A percentile compares a stretch with the other conserved stretches of the same genome.
Evolutionary conservation across 345 rosid species (phyloP).

Genomic region (Gossypioides kirkii): DNA sequence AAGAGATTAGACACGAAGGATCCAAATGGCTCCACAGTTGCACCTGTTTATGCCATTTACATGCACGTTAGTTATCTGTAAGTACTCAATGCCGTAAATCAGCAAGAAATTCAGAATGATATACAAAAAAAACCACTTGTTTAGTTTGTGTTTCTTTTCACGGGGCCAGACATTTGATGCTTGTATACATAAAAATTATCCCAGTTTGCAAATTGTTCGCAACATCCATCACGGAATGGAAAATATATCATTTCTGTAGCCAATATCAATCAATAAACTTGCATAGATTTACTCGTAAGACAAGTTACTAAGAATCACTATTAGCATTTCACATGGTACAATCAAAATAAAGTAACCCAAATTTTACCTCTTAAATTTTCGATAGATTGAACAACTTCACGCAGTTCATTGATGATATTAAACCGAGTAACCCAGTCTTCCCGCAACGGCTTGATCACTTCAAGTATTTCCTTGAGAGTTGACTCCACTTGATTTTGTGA

Average conservation of each 20-base stretch:
- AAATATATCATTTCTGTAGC: background rate
- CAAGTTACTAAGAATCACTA: background rate
- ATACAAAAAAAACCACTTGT: background rate
- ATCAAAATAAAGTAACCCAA: background rate
- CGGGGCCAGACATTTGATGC: background rate
- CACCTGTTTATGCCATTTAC: constrained; percentile 46
- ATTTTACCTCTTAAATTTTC: constrained; percentile 71
- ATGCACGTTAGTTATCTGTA: background rate
- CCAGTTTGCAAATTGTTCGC: too few relatives aligned
- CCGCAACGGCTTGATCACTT: constrained; percentile 44
- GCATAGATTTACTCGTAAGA: background rate
- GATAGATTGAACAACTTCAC: constrained; percentile 45
- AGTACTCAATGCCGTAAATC: background rate
- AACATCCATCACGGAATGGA: too few relatives aligned
- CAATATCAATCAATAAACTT: background rate
- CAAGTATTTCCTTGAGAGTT: constrained; percentile 53
- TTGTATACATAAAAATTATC: too few relatives aligned
- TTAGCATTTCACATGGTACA: background rate
- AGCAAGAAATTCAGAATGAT: background rate
- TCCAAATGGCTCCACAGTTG: constrained; percentile 85
- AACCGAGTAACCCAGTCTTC: constrained; percentile 49
- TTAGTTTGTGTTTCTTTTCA: background rate
- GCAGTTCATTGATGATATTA: constrained; percentile 49
- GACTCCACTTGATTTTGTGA: constrained; percentile 34
- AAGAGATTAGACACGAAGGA: constrained; percentile 86